phyloP scores from a whole-genome alignment of 306 rosid genomes.

The Citrullus colocynthis region DNA sequence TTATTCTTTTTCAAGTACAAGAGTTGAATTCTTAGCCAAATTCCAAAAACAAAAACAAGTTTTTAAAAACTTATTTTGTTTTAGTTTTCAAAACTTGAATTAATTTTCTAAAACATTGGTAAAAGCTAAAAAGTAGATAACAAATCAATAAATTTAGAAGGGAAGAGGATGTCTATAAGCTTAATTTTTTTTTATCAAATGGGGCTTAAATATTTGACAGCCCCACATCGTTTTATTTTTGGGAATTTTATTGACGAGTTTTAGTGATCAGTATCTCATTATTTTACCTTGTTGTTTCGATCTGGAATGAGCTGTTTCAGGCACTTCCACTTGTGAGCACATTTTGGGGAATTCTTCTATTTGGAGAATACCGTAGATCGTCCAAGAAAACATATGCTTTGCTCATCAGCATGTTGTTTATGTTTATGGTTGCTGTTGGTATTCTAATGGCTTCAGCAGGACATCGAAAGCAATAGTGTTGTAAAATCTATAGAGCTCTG shows the following conservation, averaged over 20 bases:
- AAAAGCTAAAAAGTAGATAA: too few relatives aligned
- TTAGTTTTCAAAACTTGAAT: too few relatives aligned
- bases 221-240: too few relatives aligned
- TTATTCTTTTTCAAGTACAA: too few relatives aligned
- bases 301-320: conserved; percentile 23
- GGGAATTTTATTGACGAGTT: neutral
- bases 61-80: too few relatives aligned
- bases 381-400: conserved; percentile 58
- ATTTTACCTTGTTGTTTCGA: neutral
- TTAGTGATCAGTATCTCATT: neutral
- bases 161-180: too few relatives aligned
- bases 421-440: conserved; percentile 65
- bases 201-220: too few relatives aligned
- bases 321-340: conserved; percentile 95
- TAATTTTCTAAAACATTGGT: too few relatives aligned
- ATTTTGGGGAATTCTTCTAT: conserved; percentile 67
- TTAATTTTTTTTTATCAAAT: too few relatives aligned
- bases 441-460: conserved; percentile 80
- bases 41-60: too few relatives aligned
- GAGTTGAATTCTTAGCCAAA: too few relatives aligned
- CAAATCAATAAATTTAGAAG: too few relatives aligned
- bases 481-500: neutral
- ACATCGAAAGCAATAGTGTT: conserved; percentile 37
- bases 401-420: conserved; percentile 50
- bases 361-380: conserved; percentile 78